Evolutionary conservation across 2,329 filamentous ascomycete species (phyloP), one percentile per base, ranked within the genome.

Genomic region (Botrytis squamosa): DNA sequence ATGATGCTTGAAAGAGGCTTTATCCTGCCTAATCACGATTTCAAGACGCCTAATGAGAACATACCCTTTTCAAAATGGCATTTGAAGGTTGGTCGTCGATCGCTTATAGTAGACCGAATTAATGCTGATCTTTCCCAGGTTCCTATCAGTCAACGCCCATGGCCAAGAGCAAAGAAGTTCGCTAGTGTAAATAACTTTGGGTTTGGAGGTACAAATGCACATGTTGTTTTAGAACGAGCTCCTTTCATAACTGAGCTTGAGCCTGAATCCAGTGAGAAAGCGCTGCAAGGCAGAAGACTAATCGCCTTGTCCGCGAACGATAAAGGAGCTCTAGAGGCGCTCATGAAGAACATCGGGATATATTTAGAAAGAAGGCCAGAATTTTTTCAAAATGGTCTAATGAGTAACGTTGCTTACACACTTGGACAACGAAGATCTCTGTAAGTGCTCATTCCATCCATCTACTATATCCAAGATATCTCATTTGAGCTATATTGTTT

Each of bases 91-190:
- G 59, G 52, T 49, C 55, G 8, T 42, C 16, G 38, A 42, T 57
- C 20, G 16, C 10, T 8, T 42, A n/a, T 68, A 12, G 22, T 49
- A 22, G 10, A 25, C 55, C 22, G 3, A 46, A 20, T 22, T 22
- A 52, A 71, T 18, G 57, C 73, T 79, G 68, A 78, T 49, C 5
- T 33, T 6, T 20, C 12, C 25, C 44, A 80, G 78, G 77, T 80
- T 77, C 82, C 79, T 6, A 75, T 77, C 25, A 80, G 74, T 71
- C 79, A 79, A 60, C 74, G 76, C 10, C 79, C 78, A 25, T 80
- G 78, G 78, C 78, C 78, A 42, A 72, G 74, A 65, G 67, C 44
- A 60, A 87, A 87, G 81, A 84, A 84, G 70, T 86, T 84, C 76
- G 83, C 87, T 73, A 86, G 85, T 75, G 70, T 79, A 25, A 79